Base-by-base conservation (phyloP, 176 grass and related monocot species). In the Juncus effusus region DNA sequence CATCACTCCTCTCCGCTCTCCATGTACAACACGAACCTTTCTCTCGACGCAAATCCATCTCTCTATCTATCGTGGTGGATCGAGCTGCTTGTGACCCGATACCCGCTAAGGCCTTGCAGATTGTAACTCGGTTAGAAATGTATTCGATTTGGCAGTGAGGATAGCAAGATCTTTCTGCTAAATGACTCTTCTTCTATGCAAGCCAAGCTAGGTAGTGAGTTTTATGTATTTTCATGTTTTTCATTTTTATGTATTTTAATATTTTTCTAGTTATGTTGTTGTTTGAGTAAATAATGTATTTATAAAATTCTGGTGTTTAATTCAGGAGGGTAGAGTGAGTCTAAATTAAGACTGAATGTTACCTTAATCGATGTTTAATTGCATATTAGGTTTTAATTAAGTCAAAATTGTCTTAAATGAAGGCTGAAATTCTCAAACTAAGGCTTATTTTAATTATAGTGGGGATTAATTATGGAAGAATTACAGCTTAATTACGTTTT, bases 151-250 rank as follows among this genome's bases (percentile, higher is more conserved):
- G n/a, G n/a, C n/a, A n/a, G n/a, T n/a, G n/a, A n/a, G n/a, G n/a
- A n/a, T n/a, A n/a, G n/a, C n/a, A n/a, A n/a, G n/a, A n/a, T n/a
- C n/a, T n/a, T n/a, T n/a, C n/a, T n/a, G n/a, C 77, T 80, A 82
- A 89, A 72, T 77, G 71, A 77, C 38, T 59, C 60, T 69, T 40
- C 71, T 80, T 66, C 66, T 53, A 75, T 79, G 63, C 70, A 40
- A 80, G n/a, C n/a, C n/a, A n/a, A n/a, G 57, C 54, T 57, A 87
- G 91, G 91, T 96, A 85, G 60, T 71, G 50, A 68, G 64, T 41
- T 79, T 81, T 66, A 61, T 42, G 7, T 36, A 40, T 55, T 69
- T 67, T 13, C 42, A 9, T 63, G 64, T 9, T 69, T 44, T 58
- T 62, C 3, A 54, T 53, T 50, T 72, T 61, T 35, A 40, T 80